A percentile compares a stretch with the other conserved stretches of the same genome.
These are phyloP conservation scores for Plenodomus lindquistii DNA, from an alignment of 2,329 filamentous ascomycete species.

Conservation along the genomic window DNA sequence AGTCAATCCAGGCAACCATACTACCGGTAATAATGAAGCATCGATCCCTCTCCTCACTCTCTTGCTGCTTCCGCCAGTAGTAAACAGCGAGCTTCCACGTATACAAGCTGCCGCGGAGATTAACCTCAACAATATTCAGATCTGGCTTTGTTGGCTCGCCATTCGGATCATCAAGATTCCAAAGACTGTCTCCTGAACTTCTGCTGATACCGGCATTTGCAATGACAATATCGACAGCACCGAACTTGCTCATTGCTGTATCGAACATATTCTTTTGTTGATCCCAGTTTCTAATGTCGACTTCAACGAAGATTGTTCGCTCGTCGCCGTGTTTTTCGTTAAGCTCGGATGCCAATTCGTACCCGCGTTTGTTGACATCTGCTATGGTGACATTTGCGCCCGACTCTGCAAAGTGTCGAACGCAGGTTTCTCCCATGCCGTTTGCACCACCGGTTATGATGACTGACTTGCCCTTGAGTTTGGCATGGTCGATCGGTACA, in stretches of 20 bases:
- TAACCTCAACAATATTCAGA: constrained; percentile 19
- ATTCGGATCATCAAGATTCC: constrained; percentile 47
- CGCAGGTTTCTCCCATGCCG: constrained; percentile 42
- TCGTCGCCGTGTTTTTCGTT: constrained; percentile 24
- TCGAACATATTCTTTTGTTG: constrained; percentile 22
- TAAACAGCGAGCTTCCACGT: constrained; percentile 23
- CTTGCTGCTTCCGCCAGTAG: constrained; percentile 21
- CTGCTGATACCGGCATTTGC: constrained; percentile 22
- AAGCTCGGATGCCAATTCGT: constrained; percentile 33
- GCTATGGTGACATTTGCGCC: constrained; percentile 43
- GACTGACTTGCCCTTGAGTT: constrained; percentile 51
- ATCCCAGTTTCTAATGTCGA: constrained; percentile 23
- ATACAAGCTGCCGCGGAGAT: constrained; percentile 19
- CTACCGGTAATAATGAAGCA: constrained; percentile 24
- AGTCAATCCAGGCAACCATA: constrained; percentile 22
- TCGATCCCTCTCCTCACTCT: constrained; percentile 16
- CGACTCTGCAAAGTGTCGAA: constrained; percentile 33
- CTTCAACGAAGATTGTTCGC: constrained; percentile 20
- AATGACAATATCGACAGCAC: constrained; percentile 42
- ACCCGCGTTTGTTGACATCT: constrained; percentile 33
- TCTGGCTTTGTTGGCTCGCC: constrained; percentile 19
- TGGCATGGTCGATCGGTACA: constrained; percentile 40
- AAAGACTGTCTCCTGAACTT: constrained; percentile 51
- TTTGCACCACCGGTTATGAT: constrained; percentile 55
- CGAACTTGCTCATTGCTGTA: constrained; percentile 8